A percentile compares a stretch with the other conserved stretches of the same genome.
phyloP scores from a whole-genome alignment of 768 basidiomycete genomes.

The Mycena venus region DNA sequence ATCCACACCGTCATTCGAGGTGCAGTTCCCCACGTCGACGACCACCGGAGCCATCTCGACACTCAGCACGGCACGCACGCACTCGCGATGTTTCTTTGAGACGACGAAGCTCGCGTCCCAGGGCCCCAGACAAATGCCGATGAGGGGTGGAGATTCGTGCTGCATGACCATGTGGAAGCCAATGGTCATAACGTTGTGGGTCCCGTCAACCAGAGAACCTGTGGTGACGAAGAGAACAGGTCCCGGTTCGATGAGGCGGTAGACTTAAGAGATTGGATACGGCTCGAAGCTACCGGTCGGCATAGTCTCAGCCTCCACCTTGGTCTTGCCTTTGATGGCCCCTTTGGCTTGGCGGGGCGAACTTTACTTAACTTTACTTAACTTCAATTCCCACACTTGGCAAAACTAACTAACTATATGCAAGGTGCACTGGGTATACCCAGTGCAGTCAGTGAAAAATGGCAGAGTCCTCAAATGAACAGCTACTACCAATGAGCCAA shows the following conservation, averaged over 20 bases:
- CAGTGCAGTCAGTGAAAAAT: too few relatives aligned
- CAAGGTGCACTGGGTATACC: too few relatives aligned
- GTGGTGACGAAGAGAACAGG: background rate
- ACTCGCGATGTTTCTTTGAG: background rate
- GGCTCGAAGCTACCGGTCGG: background rate
- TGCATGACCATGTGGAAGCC: background rate
- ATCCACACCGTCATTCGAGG: background rate
- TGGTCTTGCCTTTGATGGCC: background rate
- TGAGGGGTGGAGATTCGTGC: background rate
- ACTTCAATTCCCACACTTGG: too few relatives aligned
- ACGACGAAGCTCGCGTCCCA: background rate
- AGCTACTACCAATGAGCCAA: too few relatives aligned
- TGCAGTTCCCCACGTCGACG: background rate
- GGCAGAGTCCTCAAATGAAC: too few relatives aligned
- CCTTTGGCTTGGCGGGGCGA: too few relatives aligned
- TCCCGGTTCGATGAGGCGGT: background rate
- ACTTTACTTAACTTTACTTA: too few relatives aligned
- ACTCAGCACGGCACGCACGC: background rate
- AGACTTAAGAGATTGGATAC: background rate
- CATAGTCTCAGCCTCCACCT: background rate
- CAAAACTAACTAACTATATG: too few relatives aligned
- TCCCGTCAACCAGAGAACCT: background rate
- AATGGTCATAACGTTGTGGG: background rate
- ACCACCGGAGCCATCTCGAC: background rate
- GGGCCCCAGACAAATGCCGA: background rate